Evolutionary conservation across 2,329 filamentous ascomycete genomes (phyloP).

Genomic region (Pleurostoma richardsiae): DNA sequence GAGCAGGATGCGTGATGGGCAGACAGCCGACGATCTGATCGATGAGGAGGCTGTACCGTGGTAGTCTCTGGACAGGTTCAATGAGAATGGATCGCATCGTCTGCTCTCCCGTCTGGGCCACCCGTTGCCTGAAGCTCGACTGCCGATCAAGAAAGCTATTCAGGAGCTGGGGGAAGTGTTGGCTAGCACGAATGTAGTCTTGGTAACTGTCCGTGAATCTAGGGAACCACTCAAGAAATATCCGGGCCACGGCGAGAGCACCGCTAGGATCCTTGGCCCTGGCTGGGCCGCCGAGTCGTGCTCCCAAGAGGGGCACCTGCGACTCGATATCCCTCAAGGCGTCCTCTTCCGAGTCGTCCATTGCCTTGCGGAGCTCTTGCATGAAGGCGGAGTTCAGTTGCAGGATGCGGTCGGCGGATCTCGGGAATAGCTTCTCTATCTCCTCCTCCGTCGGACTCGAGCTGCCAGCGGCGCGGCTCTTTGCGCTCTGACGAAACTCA

Average conservation of each 20-base stretch:
- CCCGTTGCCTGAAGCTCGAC: slow-evolving; percentile 75
- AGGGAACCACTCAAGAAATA: slow-evolving; percentile 88
- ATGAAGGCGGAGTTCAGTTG: slow-evolving; percentile 78
- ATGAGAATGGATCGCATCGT: slow-evolving; percentile 86
- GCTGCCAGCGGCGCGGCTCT: slow-evolving; percentile 51
- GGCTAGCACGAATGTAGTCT: slow-evolving; percentile 87
- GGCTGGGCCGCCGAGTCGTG: slow-evolving; percentile 35
- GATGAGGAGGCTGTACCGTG: slow-evolving; percentile 92
- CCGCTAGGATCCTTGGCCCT: slow-evolving; percentile 69
- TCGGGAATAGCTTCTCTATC: slow-evolving; percentile 73
- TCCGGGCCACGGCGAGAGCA: slow-evolving; percentile 69
- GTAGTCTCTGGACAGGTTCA: slow-evolving; percentile 90
- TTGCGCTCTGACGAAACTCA: slow-evolving; percentile 71
- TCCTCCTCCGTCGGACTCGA: slow-evolving; percentile 68
- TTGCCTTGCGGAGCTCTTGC: slow-evolving; percentile 66
- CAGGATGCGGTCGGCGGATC: slow-evolving; percentile 73
- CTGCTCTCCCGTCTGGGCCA: slow-evolving; percentile 85
- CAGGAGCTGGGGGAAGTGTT: slow-evolving; percentile 77
- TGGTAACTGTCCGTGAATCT: slow-evolving; percentile 87
- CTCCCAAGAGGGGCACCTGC: slow-evolving; percentile 34
- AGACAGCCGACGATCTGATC: slow-evolving; percentile 89
- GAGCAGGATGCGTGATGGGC: slow-evolving; percentile 78
- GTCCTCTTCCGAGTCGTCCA: slow-evolving; percentile 80
- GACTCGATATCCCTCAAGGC: slow-evolving; percentile 72
- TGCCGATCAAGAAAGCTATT: slow-evolving; percentile 74